These are phyloP conservation scores for Aristolochia fimbriata DNA, from an alignment of 164 flowering plant genomes.

Conservation along the genomic window DNA sequence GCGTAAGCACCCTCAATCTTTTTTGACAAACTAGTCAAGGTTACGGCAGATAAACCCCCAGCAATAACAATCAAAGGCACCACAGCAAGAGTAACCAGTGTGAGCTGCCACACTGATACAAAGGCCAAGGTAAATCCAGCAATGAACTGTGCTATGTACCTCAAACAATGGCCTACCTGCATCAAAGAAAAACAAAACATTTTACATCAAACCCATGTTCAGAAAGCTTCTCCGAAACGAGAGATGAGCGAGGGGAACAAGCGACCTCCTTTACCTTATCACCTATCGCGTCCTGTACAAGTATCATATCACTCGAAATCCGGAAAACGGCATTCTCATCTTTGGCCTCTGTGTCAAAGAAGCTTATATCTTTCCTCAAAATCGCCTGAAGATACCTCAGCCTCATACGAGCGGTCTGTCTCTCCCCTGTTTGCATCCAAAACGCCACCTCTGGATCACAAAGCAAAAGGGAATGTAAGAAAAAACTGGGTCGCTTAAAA, in stretches of 20 bases:
- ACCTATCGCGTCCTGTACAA: conserved; percentile 77
- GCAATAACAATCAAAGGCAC: conserved; percentile 65
- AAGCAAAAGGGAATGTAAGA: no score
- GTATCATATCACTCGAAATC: conserved; percentile 62
- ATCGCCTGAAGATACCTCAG: conserved; percentile 50
- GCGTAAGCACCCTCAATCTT: conserved; percentile 68
- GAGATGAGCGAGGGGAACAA: no score
- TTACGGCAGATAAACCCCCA: conserved; percentile 48
- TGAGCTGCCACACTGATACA: conserved; percentile 55
- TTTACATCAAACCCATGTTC: no score
- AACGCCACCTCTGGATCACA: conserved; percentile 45
- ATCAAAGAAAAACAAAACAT: not conserved
- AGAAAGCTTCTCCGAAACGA: no score
- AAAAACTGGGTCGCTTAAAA: no score
- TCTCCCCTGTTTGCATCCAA: conserved; percentile 77
- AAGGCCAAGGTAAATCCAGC: conserved; percentile 60
- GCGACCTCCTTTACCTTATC: conserved; percentile 46
- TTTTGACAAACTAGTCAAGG: conserved; percentile 50
- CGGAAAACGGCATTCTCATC: conserved; percentile 38
- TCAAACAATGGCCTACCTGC: conserved; percentile 60
- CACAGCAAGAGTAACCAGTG: conserved; percentile 63
- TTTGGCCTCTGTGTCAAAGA: conserved; percentile 59
- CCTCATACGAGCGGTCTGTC: conserved; percentile 61
- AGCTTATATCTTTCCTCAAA: conserved; percentile 38
- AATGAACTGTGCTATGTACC: conserved; percentile 52